These are phyloP conservation scores for Aspergillus ochraceus DNA, from an alignment of 2,329 filamentous ascomycete species.

Conservation along the genomic window DNA sequence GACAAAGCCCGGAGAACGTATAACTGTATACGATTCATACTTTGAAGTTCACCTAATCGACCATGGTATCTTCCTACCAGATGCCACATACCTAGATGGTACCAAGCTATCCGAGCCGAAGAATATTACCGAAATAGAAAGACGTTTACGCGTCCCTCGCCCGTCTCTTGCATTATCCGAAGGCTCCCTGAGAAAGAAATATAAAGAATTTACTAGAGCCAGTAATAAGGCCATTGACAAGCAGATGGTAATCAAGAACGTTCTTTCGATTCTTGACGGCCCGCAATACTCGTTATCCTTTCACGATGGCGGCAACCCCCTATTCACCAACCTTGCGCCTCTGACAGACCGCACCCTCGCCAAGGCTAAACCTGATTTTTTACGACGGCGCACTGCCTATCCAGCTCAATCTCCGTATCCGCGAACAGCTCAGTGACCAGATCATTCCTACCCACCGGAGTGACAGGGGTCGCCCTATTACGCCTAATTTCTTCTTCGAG, in stretches of 20 bases:
- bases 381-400: not conserved
- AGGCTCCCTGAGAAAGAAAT: not conserved
- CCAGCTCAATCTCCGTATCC: not conserved
- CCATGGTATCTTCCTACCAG: not conserved
- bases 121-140: slow-evolving; percentile 4
- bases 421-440: not conserved
- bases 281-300: not conserved
- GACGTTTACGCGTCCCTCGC: not conserved
- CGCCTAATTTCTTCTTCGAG: not conserved
- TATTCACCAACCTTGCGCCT: not conserved
- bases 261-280: not conserved
- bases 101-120: not conserved
- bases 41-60: not conserved
- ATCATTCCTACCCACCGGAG: not conserved
- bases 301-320: not conserved
- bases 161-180: not conserved
- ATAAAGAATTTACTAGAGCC: not conserved
- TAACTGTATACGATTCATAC: not conserved
- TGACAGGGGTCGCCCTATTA: not conserved
- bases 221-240: not conserved
- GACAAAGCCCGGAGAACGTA: not conserved
- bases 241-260: not conserved
- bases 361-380: not conserved
- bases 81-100: not conserved
- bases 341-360: not conserved